Evolutionary conservation across 345 rosid species (phyloP), one percentile per base, ranked within the genome.

Genomic region (Aquilaria yunnanensis): DNA sequence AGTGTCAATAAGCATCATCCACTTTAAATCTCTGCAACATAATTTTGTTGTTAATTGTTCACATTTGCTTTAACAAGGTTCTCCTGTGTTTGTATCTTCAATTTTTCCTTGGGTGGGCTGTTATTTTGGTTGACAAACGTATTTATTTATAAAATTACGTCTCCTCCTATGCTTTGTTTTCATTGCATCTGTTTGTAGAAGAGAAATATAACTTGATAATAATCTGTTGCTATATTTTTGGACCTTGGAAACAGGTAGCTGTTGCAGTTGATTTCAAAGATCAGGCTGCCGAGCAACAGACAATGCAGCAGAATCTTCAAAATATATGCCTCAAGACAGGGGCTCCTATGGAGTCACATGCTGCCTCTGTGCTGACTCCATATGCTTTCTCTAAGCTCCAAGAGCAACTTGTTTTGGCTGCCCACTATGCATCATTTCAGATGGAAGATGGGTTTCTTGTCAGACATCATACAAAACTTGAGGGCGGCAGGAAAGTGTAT

Each of bases 301-400:
- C 88, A 33, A 93, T 93, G 98, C 98, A 89, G 75, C 96, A 85
- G 72, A 93, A 89, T 74, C 85, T 93, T 52, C 97, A 89, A 69
- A 93, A 93, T 64, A 87, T 89, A 62, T 77, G 80, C 79, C 75
- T 89, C 51, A 89, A 93, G 70, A 89, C 98, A 0, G 98, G 98
- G 0, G 96, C 96, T 5, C 97, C 98, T 5, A 93, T 93, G 98
- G 96, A 93, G 76, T 84, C 96, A 23, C 91, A 93, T 66, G 96
- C 97, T 6, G 96, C 94, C 41, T 62, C 88, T 2, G 74, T 93
- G 63, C 89, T 93, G 67, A 89, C 98, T 41, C 97, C 98, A 12
- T 87, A 81, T n/a, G 96, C 97, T 54, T 89, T 93, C 81, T 87
- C 94, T 32, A 89, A 83, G 80, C 97, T 93, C 80, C 98, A 93